Evolutionary conservation across 768 basidiomycete species (phyloP).

Genomic region (Thelephora aurantiotincta): DNA sequence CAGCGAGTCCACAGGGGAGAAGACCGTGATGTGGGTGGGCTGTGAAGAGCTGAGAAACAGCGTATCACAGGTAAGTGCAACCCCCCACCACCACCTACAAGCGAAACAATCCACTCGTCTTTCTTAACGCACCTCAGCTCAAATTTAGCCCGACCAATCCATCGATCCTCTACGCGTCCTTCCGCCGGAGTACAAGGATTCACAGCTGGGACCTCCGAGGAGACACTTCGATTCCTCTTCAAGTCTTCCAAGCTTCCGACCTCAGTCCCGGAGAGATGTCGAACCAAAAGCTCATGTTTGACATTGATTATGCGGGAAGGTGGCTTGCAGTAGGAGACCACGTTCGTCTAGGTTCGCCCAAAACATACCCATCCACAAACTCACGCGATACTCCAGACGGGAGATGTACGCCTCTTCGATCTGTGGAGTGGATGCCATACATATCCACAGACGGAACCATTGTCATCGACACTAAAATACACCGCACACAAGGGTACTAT

Average conservation of each 20-base stretch:
- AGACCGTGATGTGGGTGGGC: conserved; percentile 48
- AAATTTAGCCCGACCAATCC: conserved; percentile 65
- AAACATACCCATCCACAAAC: neutral
- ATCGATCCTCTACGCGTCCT: conserved; percentile 66
- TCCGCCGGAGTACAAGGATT: conserved; percentile 47
- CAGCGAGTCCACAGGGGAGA: conserved; percentile 38
- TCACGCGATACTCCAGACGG: conserved; percentile 27
- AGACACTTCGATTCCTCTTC: conserved; percentile 29
- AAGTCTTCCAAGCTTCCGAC: conserved; percentile 16
- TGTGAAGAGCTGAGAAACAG: conserved; percentile 31
- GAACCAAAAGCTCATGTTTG: conserved; percentile 73
- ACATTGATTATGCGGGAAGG: conserved; percentile 53
- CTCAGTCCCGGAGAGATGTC: conserved; percentile 19
- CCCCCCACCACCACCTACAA: neutral
- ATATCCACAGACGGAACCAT: conserved; percentile 2
- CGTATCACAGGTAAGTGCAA: conserved; percentile 37
- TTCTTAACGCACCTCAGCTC: conserved; percentile 30
- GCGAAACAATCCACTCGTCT: neutral
- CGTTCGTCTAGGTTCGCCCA: conserved; percentile 25
- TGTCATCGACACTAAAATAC: conserved; percentile 24
- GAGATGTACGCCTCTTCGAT: conserved; percentile 46
- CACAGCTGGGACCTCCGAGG: conserved; percentile 73
- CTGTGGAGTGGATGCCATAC: conserved; percentile 15
- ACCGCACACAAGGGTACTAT: conserved; percentile 40
- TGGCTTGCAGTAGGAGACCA: conserved; percentile 56